Percentiles rank a stretch among this genome's conserved stretches.
phyloP scores from a whole-genome alignment of 228 moss, liverwort and hornwort species.

The Sphagnum magellanicum region DNA sequence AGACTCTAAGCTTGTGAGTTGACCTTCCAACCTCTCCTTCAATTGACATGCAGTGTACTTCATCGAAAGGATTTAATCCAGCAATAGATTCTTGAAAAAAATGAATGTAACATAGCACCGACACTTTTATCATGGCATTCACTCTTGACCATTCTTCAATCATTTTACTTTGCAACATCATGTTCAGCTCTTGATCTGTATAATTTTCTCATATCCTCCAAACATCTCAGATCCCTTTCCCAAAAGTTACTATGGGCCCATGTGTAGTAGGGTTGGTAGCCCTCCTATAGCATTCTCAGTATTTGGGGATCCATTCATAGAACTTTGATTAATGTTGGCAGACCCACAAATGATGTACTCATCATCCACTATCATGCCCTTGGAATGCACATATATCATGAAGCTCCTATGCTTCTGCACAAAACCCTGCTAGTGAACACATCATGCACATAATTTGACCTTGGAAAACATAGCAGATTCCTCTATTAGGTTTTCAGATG shows the following conservation, averaged over 20 bases:
- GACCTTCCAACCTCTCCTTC: neutral
- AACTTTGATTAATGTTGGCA: conserved; percentile 59
- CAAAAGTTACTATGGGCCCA: conserved; percentile 9
- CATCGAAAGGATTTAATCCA: no score
- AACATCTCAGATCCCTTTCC: no score
- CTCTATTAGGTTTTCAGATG: conserved; percentile 13
- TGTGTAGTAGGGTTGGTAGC: conserved; percentile 69
- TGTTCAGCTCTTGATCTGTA: no score
- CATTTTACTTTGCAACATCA: no score
- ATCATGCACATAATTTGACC: neutral
- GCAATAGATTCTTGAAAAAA: no score
- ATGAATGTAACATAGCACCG: no score
- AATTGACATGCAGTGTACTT: no score
- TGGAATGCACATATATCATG: conserved; percentile 96
- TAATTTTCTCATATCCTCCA: no score
- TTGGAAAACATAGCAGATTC: no score
- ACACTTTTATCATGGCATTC: no score
- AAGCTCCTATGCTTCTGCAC: conserved; percentile 71
- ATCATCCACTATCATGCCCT: conserved; percentile 96
- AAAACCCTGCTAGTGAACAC: conserved; percentile 33
- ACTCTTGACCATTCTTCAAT: no score
- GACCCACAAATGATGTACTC: conserved; percentile 85
- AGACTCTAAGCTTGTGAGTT: conserved; percentile 56
- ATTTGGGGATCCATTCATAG: conserved; percentile 3
- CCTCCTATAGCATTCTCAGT: conserved; percentile 52